Base-by-base conservation (phyloP, 768 basidiomycete genomes). In the Hirschioporus abietinus region DNA sequence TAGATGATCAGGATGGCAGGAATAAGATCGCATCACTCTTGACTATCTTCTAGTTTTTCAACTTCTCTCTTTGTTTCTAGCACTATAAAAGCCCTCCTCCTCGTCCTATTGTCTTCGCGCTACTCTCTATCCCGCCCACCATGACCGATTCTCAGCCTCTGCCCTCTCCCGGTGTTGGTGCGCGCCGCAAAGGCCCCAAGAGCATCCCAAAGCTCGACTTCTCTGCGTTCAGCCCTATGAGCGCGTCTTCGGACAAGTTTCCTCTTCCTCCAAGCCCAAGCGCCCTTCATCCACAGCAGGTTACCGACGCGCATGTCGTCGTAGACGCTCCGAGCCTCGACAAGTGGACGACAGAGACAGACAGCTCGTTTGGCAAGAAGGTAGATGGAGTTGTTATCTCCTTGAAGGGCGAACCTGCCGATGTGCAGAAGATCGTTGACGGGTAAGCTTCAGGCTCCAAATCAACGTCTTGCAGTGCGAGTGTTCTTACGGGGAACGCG, bases 221-320 rank as follows among this genome's bases (percentile, higher is more conserved):
- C 26, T 92, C 91, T 12, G 92, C 87, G 0, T 94, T 94, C 75
- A 84, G 81, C 27, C 89, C 90, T 26, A 89, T 84, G 76, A 81
- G 88, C 4, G 87, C 88, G 64, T 84, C 86, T 0, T 83, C 82
- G 23, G 91, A 92, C 60, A 78, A 78, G 0, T 92, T 92, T 73
- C 89, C 87, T 1, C 69, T 90, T 10, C 85, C 88, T 8, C 85
- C 87, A 24, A 89, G 87, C 66, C 90, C 92, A 1, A 87, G 82
- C 71, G 79, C 85, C 18, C 79, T 91, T 64, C 82, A 87, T 71
- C 93, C 93, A 0, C 77, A 78, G 9, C 76, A 76, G 24, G 79
- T 94, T 67, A 79, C 91, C 71, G 93, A 95, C 74, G 85, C 88
- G 7, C 84, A 89, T 72, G 85, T 92, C 68, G 77, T 84, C 18